phyloP scores from a whole-genome alignment of 2,329 filamentous ascomycete species.

The Parascedosporium putredinis region DNA sequence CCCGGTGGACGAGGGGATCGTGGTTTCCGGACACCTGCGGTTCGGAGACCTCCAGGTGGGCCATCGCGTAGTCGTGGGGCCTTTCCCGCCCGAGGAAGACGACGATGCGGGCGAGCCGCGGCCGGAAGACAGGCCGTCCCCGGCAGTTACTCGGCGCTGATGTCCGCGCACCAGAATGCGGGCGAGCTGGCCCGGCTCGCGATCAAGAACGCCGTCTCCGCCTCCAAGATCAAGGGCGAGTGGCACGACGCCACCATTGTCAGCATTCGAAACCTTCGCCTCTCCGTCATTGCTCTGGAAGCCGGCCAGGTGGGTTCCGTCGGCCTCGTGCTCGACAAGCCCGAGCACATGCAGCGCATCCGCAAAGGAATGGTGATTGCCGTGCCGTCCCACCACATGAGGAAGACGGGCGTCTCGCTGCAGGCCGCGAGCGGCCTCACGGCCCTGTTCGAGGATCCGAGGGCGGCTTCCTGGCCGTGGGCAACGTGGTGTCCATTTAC shows the following conservation, averaged over 20 bases:
- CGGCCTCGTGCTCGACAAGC: slow-evolving; percentile 55
- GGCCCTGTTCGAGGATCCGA: slow-evolving; percentile 57
- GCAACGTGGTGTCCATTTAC: slow-evolving; percentile 70
- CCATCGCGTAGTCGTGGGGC: slow-evolving; percentile 68
- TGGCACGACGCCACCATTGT: slow-evolving; percentile 76
- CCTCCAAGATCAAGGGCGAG: slow-evolving; percentile 46
- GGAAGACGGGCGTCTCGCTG: slow-evolving; percentile 44
- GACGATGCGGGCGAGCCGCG: slow-evolving; percentile 23
- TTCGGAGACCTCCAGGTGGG: slow-evolving; percentile 69
- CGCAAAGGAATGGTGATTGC: slow-evolving; percentile 79
- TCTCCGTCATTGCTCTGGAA: slow-evolving; percentile 67
- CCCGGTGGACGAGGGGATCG: slow-evolving; percentile 46
- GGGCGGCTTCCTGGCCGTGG: slow-evolving; percentile 54
- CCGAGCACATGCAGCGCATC: slow-evolving; percentile 33
- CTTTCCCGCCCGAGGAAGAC: slow-evolving; percentile 53
- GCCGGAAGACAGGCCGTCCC: slow-evolving; percentile 36
- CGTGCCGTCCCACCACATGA: slow-evolving; percentile 48
- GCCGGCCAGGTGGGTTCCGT: slow-evolving; percentile 84
- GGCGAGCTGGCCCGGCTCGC: slow-evolving; percentile 41
- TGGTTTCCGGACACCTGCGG: slow-evolving; percentile 77
- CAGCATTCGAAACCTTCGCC: slow-evolving; percentile 77
- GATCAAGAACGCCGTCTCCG: slow-evolving; percentile 41
- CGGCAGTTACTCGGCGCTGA: slow-evolving; percentile 35
- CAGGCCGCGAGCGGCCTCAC: slow-evolving; percentile 59
- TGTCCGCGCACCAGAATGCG: slow-evolving; percentile 42